phyloP scores from a whole-genome alignment of 192 early-diverging fungal genomes.

The Coemansia erecta region DNA sequence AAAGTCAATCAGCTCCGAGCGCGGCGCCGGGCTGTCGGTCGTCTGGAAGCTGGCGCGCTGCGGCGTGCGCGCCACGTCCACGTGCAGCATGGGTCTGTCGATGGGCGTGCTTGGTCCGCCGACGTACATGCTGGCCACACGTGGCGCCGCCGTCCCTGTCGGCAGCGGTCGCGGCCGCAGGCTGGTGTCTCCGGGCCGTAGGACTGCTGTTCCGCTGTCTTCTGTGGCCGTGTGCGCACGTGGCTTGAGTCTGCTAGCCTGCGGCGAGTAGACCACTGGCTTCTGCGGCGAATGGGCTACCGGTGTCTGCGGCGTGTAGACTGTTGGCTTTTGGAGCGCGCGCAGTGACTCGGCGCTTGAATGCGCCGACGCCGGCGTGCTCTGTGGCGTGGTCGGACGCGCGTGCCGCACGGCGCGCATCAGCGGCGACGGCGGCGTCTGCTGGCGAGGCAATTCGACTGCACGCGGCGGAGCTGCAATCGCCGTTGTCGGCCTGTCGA shows the following conservation, averaged over 20 bases:
- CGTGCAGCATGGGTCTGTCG: background rate
- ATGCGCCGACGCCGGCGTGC: slow-evolving; percentile 13
- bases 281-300: background rate
- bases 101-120: background rate
- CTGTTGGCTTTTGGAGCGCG: background rate
- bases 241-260: slow-evolving; percentile 27
- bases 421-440: slow-evolving; percentile 39
- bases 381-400: slow-evolving; percentile 42
- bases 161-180: slow-evolving; percentile 4
- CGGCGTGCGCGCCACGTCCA: slow-evolving; percentile 6
- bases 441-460: background rate
- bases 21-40: background rate
- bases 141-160: slow-evolving; percentile 14
- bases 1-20: slow-evolving; percentile 50
- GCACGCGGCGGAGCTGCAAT: slow-evolving; percentile 5
- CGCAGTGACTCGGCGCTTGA: slow-evolving; percentile 29
- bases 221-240: slow-evolving; percentile 29
- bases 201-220: background rate
- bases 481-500: background rate
- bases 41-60: slow-evolving; percentile 11
- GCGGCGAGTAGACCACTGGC: background rate
- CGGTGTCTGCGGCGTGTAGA: background rate
- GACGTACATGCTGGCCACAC: slow-evolving; percentile 39
- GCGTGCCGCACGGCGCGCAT: slow-evolving; percentile 48
- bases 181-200: background rate